Evolutionary conservation across 2,329 filamentous ascomycete genomes (phyloP).

Genomic region (Fusarium sp.): DNA sequence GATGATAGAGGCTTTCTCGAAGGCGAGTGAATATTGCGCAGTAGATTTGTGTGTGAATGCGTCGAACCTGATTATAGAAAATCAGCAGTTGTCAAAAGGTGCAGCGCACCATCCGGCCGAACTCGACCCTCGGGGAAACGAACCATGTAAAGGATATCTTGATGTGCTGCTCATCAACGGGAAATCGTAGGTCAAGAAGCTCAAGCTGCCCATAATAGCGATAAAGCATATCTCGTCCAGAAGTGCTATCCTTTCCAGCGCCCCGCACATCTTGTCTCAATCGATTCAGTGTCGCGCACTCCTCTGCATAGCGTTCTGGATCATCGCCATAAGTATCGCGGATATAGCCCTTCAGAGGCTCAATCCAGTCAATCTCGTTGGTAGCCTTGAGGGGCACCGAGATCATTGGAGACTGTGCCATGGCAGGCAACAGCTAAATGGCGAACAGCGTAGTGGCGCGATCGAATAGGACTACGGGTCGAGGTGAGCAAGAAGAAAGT

Average conservation of each 20-base stretch:
- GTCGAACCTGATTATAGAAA: conserved; percentile 77
- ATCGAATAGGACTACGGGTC: conserved; percentile 17
- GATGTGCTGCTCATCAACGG: conserved; percentile 98
- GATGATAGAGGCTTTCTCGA: conserved; percentile 98
- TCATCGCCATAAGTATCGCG: conserved; percentile 94
- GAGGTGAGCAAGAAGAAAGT: conserved; percentile 20
- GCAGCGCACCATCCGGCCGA: not conserved
- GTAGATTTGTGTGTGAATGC: conserved; percentile 99
- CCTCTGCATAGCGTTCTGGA: conserved; percentile 93
- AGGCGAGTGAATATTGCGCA: conserved; percentile 93
- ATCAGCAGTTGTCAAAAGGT: conserved; percentile 8
- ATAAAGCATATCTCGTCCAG: conserved; percentile 91
- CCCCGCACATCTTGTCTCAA: conserved; percentile 98
- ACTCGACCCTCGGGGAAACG: not conserved
- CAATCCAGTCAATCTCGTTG: conserved; percentile 98
- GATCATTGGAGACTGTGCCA: conserved; percentile 93
- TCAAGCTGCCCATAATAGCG: conserved; percentile 98
- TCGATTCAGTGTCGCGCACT: conserved; percentile 93
- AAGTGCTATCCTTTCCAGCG: conserved; percentile 94
- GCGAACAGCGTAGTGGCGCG: conserved; percentile 1
- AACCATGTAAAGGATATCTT: conserved; percentile 99
- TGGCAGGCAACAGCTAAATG: conserved; percentile 48
- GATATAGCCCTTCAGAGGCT: conserved; percentile 92
- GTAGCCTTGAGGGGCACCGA: conserved; percentile 92
- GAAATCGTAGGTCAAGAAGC: conserved; percentile 91